These are phyloP conservation scores for Colletotrichum echinochloae DNA, from an alignment of 2,329 filamentous ascomycete genomes.

Conservation along the genomic window DNA sequence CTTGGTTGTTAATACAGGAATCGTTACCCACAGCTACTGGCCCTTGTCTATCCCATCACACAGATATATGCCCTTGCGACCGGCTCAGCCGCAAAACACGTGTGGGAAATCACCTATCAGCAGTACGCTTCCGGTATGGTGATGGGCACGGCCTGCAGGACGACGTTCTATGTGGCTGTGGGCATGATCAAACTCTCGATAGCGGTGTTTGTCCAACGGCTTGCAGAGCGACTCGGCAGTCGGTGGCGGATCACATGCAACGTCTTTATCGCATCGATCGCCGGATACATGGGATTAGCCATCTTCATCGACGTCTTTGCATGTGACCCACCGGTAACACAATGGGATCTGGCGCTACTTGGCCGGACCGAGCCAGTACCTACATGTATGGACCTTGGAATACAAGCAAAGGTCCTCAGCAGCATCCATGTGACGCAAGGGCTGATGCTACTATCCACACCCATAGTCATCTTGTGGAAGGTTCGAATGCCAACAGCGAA, in stretches of 20 bases:
- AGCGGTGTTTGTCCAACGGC: conserved; percentile 51
- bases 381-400: conserved; percentile 42
- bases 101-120: conserved; percentile 50
- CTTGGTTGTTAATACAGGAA: conserved; percentile 14
- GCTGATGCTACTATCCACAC: conserved; percentile 48
- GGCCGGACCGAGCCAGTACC: conserved; percentile 42
- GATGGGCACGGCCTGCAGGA: conserved; percentile 41
- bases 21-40: conserved; percentile 37
- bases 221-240: conserved; percentile 47
- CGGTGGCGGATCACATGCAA: conserved; percentile 49
- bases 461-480: conserved; percentile 51
- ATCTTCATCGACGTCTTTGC: conserved; percentile 48
- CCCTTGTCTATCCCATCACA: conserved; percentile 45
- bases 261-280: conserved; percentile 47
- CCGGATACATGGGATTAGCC: conserved; percentile 47
- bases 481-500: conserved; percentile 47
- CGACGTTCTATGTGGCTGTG: conserved; percentile 47
- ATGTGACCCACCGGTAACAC: conserved; percentile 45
- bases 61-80: conserved; percentile 45
- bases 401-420: conserved; percentile 45
- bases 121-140: conserved; percentile 47
- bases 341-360: conserved; percentile 45
- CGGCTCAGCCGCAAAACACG: conserved; percentile 46
- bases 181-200: conserved; percentile 54
- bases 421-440: conserved; percentile 51